Evolutionary conservation across 139 green algal species (phyloP).

Genomic region (Auxenochlorella protothecoides): DNA sequence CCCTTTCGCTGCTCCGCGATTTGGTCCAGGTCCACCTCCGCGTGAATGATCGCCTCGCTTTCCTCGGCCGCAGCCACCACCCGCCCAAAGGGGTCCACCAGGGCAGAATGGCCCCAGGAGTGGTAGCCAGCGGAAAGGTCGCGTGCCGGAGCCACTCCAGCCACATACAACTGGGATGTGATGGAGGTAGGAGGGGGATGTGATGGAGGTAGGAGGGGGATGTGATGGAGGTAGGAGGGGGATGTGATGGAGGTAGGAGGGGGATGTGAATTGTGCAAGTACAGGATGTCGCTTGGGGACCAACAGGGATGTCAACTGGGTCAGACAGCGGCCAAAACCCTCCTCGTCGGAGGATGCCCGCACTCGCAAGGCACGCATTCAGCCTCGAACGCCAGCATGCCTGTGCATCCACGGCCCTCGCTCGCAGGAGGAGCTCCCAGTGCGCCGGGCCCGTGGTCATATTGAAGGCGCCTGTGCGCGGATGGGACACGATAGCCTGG

Average conservation of each 20-base stretch:
- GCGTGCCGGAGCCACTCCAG: constrained; percentile 78
- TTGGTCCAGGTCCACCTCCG: constrained; percentile 13
- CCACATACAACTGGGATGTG: constrained; percentile 80
- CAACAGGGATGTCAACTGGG: too few species aligned
- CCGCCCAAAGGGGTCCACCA: constrained; percentile 70
- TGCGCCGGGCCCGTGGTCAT: constrained; percentile 71
- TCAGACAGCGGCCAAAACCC: too few species aligned
- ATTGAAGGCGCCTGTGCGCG: constrained; percentile 27
- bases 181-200: too few species aligned
- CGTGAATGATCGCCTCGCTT: constrained; percentile 28
- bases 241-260: constrained; percentile 10
- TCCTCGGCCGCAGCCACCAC: constrained; percentile 62
- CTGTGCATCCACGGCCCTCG: constrained; percentile 74
- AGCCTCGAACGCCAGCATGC: too few species aligned
- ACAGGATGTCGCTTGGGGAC: too few species aligned
- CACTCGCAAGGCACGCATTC: too few species aligned
- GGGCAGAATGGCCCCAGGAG: constrained; percentile 71
- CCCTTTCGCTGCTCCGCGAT: constrained; percentile 31
- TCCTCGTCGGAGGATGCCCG: too few species aligned
- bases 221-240: constrained; percentile 20
- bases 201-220: too few species aligned
- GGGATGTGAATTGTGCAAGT: too few species aligned
- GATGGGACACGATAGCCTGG: background rate
- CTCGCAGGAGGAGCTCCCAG: constrained; percentile 87
- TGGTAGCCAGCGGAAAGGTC: constrained; percentile 24